A percentile compares a stretch with the other conserved stretches of the same genome.
Evolutionary conservation across 2,329 filamentous ascomycete genomes (phyloP).

Genomic region (Trichothecium roseum): DNA sequence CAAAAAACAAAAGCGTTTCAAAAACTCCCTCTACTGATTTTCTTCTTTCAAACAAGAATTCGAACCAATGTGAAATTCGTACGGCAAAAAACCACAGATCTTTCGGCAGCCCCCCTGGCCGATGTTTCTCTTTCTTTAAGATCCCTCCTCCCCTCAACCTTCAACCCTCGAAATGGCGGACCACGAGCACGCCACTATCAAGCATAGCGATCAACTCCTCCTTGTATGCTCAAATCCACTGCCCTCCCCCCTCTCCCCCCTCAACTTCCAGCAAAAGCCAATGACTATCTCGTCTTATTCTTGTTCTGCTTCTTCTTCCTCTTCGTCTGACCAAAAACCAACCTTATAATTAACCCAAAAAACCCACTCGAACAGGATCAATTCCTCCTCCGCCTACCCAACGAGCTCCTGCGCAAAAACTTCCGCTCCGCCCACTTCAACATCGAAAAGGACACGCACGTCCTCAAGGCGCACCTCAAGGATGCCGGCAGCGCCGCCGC

Average conservation of each 20-base stretch:
- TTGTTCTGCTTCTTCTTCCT: no score
- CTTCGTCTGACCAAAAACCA: slow-evolving; percentile 3
- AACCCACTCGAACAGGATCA: slow-evolving; percentile 55
- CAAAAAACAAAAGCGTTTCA: no score
- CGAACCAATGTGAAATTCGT: no score
- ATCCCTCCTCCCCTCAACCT: no score
- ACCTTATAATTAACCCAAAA: no score
- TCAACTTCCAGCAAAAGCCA: not conserved
- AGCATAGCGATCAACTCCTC: slow-evolving; percentile 65
- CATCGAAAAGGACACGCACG: slow-evolving; percentile 60
- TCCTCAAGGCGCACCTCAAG: slow-evolving; percentile 49
- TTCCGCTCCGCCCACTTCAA: slow-evolving; percentile 76
- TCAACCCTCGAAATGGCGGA: slow-evolving; percentile 50
- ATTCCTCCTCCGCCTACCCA: slow-evolving; percentile 82
- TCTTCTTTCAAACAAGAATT: no score
- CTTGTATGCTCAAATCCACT: slow-evolving; percentile 44
- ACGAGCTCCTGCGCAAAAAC: slow-evolving; percentile 88
- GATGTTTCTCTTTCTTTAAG: no score
- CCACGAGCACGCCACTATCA: slow-evolving; percentile 54
- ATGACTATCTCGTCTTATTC: slow-evolving; percentile 2
- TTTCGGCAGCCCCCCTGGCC: no score
- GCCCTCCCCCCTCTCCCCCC: slow-evolving; percentile 1
- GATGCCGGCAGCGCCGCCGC: slow-evolving; percentile 58
- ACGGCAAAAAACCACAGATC: no score
- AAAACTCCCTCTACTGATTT: no score